Percentiles rank a stretch among this genome's conserved stretches.
phyloP scores from a whole-genome alignment of 192 early-diverging fungal genomes.

The Mortierella claussenii region DNA sequence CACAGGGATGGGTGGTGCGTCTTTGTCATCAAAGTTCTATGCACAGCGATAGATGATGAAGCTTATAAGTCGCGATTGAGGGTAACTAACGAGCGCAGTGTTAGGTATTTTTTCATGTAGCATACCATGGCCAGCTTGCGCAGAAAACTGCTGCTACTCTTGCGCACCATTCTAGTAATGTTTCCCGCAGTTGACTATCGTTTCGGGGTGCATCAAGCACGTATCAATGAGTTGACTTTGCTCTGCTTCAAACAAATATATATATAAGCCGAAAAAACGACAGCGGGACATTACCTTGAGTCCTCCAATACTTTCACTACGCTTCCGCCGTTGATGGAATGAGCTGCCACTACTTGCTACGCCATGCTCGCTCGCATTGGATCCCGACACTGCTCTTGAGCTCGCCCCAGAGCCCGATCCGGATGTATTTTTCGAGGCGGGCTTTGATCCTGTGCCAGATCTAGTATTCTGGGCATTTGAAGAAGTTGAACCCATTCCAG shows the following conservation, averaged over 20 bases:
- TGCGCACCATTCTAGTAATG: conserved; percentile 37
- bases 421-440: background rate
- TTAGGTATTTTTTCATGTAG: background rate
- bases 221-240: too few relatives aligned
- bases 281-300: conserved; percentile 17
- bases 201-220: too few relatives aligned
- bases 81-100: background rate
- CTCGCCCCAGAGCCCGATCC: conserved; percentile 9
- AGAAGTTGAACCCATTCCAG: conserved; percentile 4
- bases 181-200: conserved; percentile 36
- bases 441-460: background rate
- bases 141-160: conserved; percentile 36
- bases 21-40: conserved; percentile 47
- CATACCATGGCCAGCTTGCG: conserved; percentile 31
- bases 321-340: conserved; percentile 42
- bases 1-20: conserved; percentile 32
- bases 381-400: background rate
- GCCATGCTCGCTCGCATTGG: background rate
- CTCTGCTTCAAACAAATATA: too few relatives aligned
- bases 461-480: background rate
- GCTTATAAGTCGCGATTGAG: background rate
- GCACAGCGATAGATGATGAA: too few relatives aligned
- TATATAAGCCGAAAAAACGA: background rate
- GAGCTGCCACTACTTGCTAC: conserved; percentile 9
- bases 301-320: conserved; percentile 42